Conservation (phyloP, 768 basidiomycete genomes). For the Tylopilus subfusipes region DNA sequence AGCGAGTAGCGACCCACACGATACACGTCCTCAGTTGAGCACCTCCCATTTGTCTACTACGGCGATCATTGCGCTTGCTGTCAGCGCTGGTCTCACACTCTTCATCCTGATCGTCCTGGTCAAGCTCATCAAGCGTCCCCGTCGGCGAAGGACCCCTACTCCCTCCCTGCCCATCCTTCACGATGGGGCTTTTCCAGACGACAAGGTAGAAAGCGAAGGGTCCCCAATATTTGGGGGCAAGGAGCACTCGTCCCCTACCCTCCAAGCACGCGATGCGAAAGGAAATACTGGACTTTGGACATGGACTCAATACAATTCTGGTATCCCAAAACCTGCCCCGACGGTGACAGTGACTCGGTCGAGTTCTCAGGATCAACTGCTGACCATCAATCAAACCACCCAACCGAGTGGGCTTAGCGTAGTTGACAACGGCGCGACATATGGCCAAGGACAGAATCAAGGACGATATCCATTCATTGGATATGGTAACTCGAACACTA, state of each 20-base stretch:
- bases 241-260: constrained; percentile 47
- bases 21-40: constrained; percentile 12
- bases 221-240: constrained; percentile 79
- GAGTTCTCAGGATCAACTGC: constrained; percentile 16
- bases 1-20: neutral
- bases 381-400: constrained; percentile 6
- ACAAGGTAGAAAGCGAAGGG: constrained; percentile 46
- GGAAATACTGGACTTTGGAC: constrained; percentile 47
- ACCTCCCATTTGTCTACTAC: constrained; percentile 41
- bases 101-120: constrained; percentile 46
- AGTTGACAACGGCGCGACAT: constrained; percentile 9
- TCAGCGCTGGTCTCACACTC: constrained; percentile 49
- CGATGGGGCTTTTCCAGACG: constrained; percentile 47
- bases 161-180: constrained; percentile 74
- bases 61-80: constrained; percentile 49
- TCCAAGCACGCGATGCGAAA: constrained; percentile 30
- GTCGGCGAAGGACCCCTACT: constrained; percentile 52
- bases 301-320: constrained; percentile 54
- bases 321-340: constrained; percentile 28
- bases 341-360: constrained; percentile 23
- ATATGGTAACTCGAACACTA: constrained; percentile 19
- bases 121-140: constrained; percentile 48
- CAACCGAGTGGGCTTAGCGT: constrained; percentile 6
- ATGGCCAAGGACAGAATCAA: constrained; percentile 12
- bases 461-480: constrained; percentile 25